Conservation (phyloP, 2,329 filamentous ascomycete species). For the Podosphaera xanthii region DNA sequence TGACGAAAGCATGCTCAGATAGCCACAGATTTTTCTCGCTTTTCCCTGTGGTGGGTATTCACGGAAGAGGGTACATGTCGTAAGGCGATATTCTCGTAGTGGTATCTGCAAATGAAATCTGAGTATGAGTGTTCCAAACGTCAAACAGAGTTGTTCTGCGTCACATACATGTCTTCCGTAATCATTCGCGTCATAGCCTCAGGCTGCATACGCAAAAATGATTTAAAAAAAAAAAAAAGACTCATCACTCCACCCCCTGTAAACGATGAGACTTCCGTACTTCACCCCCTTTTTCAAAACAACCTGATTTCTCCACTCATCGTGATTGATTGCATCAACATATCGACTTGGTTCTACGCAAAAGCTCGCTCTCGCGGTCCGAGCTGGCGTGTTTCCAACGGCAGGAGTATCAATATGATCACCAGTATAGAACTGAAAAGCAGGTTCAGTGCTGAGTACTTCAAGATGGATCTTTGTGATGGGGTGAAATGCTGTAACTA, state of each 20-base stretch:
- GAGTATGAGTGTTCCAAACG: too few species aligned
- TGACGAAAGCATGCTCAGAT: too few species aligned
- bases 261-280: conserved; percentile 64
- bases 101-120: too few species aligned
- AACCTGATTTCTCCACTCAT: conserved; percentile 58
- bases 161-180: too few species aligned
- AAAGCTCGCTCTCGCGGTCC: conserved; percentile 51
- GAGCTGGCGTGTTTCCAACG: conserved; percentile 35
- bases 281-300: conserved; percentile 64
- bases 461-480: conserved; percentile 59
- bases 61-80: too few species aligned
- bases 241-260: conserved; percentile 55
- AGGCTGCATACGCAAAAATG: too few species aligned
- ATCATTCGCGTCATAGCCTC: too few species aligned
- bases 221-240: too few species aligned
- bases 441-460: conserved; percentile 75
- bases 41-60: too few species aligned
- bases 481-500: conserved; percentile 53
- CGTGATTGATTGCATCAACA: conserved; percentile 68
- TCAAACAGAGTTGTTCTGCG: too few species aligned
- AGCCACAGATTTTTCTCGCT: too few species aligned
- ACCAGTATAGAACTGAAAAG: conserved; percentile 93
- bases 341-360: conserved; percentile 83
- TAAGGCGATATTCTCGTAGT: too few species aligned
- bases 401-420: conserved; percentile 59